A percentile compares a stretch with the other conserved stretches of the same genome.
phyloP scores from a whole-genome alignment of 371 early-diverging fungal genomes.

The Mucor plumbeus region DNA sequence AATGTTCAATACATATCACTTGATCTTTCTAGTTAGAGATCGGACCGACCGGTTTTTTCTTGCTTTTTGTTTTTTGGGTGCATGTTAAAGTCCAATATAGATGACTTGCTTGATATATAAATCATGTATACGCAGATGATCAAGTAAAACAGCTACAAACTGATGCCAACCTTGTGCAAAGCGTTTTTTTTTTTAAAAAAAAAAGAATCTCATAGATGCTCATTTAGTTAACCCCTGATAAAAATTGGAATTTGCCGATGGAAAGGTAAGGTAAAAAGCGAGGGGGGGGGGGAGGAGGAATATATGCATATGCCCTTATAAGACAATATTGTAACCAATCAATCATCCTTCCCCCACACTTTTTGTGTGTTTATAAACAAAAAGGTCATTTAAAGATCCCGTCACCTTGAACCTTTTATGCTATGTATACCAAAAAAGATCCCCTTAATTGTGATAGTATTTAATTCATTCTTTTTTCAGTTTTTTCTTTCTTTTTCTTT shows the following conservation, averaged over 20 bases:
- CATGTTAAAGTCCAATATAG: too few species aligned
- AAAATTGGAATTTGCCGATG: background rate
- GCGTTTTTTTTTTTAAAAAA: too few species aligned
- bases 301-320: slow-evolving; percentile 18
- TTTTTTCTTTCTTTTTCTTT: slow-evolving; percentile 2
- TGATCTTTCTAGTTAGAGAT: slow-evolving; percentile 13
- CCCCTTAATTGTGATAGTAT: slow-evolving; percentile 7
- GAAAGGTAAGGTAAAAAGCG: too few species aligned
- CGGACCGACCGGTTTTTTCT: slow-evolving; percentile 4
- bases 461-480: slow-evolving; percentile 18
- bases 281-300: background rate
- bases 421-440: background rate
- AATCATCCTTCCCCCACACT: slow-evolving; percentile 15
- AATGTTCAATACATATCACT: slow-evolving; percentile 4
- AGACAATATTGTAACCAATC: slow-evolving; percentile 19
- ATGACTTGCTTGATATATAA: too few species aligned
- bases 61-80: background rate
- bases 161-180: too few species aligned
- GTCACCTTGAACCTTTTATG: slow-evolving; percentile 3
- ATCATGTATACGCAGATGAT: too few species aligned
- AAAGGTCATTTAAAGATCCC: slow-evolving; percentile 11
- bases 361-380: slow-evolving; percentile 16
- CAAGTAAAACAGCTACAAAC: too few species aligned
- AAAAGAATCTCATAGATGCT: background rate
- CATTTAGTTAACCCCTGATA: background rate